Evolutionary conservation across 805 yeast genomes (phyloP), one percentile per base, ranked within the genome.

Genomic region (Debaryomyces castellii): DNA sequence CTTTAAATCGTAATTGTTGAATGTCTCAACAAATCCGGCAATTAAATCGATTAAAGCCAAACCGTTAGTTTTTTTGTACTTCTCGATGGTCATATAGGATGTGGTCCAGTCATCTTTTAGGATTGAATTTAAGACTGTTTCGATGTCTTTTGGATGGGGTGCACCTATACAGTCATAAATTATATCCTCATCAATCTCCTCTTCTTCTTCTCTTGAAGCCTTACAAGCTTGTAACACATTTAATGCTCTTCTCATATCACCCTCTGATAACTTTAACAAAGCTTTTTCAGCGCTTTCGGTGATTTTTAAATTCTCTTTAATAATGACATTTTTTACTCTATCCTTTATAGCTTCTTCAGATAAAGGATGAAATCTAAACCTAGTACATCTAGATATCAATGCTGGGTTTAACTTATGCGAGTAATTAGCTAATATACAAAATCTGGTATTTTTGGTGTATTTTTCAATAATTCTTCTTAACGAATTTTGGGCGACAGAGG

Each of bases 371-470:
- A 94, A 94, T 56, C 99, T 76, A 73, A 94, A 95, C 54, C 97
- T 73, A 6, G 99, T 94, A 64, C 99, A 94, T 64, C 99, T 81
- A 35, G 97, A 89, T 41, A 92, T 68, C 54, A 94, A 77, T 0
- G 99, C 99, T 1, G 99, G 98, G 49, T 92, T 92, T 56, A 94
- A 72, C 59, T 94, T 94, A 71, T 94, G 97, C 2, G 97, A 84
- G 69, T 94, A 94, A 64, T 94, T 94, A 40, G 99, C 98, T 59
- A 94, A 73, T 39, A 94, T 89, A 68, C 97, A 91, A 64, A 92
- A 92, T 51, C 98, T 77, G n/a, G 97, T 89, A 64, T 90, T 91
- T 58, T 89, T 87, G 18, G 97, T 89, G 62, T 90, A 92, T 60
- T 87, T 89, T 62, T 92, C 98, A 62, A 92, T 92, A 57, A 85